Conservation (phyloP, 441 rosid species). For the Populus trichocarpa region DNA sequence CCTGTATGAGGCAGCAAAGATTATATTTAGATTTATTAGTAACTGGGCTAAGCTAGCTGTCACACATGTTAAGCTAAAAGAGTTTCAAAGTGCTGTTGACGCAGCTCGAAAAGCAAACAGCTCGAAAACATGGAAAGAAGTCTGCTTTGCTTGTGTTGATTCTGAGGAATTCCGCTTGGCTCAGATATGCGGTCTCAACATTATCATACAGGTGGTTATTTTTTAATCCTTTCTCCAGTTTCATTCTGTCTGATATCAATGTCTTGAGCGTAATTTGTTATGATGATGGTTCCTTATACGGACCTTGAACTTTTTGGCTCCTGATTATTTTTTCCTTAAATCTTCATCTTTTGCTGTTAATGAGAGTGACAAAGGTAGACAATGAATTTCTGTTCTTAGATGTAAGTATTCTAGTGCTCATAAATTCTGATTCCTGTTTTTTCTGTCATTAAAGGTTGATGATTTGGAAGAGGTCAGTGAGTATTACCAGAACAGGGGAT, state of each 20-base stretch:
- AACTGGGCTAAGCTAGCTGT: slow-evolving; percentile 94
- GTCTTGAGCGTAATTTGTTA: not conserved
- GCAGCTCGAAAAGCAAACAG: slow-evolving; percentile 96
- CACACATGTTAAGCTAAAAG: slow-evolving; percentile 77
- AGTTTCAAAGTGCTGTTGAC: slow-evolving; percentile 91
- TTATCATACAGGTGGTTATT: slow-evolving; percentile 66
- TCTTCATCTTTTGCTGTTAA: not conserved
- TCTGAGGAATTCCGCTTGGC: slow-evolving; percentile 96
- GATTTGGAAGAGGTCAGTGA: slow-evolving; percentile 93
- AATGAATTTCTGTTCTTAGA: not conserved
- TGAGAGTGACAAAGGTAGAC: not conserved
- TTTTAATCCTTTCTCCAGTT: not conserved
- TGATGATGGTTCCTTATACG: not conserved
- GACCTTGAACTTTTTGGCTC: not conserved
- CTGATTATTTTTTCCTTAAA: not conserved
- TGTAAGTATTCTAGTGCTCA: not conserved
- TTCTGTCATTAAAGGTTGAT: slow-evolving; percentile 53
- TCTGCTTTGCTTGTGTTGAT: slow-evolving; percentile 95
- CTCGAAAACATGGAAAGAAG: slow-evolving; percentile 94
- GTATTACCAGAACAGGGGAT: slow-evolving; percentile 88
- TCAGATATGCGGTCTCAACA: slow-evolving; percentile 87
- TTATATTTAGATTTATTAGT: slow-evolving; percentile 75
- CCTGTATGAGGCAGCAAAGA: slow-evolving; percentile 86
- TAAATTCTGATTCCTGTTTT: not conserved
- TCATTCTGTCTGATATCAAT: not conserved